Evolutionary conservation across 108 stramenopile species (phyloP).

Genomic region (Nitzschia sp.): DNA sequence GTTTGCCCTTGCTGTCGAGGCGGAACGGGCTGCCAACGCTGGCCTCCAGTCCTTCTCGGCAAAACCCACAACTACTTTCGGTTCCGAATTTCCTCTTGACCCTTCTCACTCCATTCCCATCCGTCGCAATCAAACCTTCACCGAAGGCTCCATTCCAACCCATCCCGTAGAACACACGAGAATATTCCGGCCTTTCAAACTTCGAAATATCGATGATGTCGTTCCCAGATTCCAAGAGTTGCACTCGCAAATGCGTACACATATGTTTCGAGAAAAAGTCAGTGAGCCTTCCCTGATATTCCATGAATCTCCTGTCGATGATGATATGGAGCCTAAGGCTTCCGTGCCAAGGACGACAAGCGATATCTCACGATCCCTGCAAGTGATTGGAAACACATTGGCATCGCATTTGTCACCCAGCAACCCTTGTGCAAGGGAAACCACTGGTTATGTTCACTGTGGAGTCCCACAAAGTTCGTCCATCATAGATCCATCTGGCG

Average conservation of each 20-base stretch:
- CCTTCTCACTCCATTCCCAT: not conserved
- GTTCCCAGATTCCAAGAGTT: conserved; percentile 29
- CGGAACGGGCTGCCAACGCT: conserved; percentile 43
- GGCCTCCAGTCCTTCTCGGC: conserved; percentile 37
- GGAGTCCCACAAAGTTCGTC: too few species aligned
- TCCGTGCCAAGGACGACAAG: not conserved
- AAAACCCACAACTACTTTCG: conserved; percentile 22
- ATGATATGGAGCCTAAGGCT: not conserved
- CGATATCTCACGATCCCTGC: not conserved
- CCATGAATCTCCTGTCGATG: conserved; percentile 1
- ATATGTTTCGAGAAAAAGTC: conserved; percentile 27
- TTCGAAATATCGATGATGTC: conserved; percentile 32
- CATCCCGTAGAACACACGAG: not conserved
- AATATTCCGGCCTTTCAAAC: conserved; percentile 10
- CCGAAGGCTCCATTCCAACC: conserved; percentile 1
- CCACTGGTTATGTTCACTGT: too few species aligned
- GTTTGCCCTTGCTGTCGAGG: conserved; percentile 36
- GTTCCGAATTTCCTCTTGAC: conserved; percentile 23
- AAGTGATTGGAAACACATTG: too few species aligned
- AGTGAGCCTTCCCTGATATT: conserved; percentile 18
- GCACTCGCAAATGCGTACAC: conserved; percentile 35
- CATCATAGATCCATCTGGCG: too few species aligned
- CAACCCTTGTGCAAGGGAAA: too few species aligned
- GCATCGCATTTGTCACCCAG: too few species aligned
- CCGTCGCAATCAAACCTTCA: conserved; percentile 6